phyloP scores from a whole-genome alignment of 371 early-diverging fungal genomes.

The Apophysomyces sp. region DNA sequence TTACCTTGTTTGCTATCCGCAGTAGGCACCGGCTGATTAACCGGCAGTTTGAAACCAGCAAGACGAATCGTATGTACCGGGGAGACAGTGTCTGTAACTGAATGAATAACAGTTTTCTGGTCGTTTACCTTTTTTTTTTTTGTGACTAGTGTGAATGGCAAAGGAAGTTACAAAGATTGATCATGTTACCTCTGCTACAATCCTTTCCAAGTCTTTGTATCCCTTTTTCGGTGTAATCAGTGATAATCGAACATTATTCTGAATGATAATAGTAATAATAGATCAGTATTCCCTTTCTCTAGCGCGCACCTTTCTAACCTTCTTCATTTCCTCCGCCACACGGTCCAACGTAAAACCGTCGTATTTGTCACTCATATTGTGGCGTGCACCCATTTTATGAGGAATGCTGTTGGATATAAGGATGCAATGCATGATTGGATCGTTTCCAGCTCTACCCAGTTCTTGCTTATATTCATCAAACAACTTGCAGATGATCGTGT shows the following conservation, averaged over 20 bases:
- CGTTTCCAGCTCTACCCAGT: conserved; percentile 22
- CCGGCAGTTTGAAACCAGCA: conserved; percentile 60
- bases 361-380: conserved; percentile 51
- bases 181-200: conserved; percentile 28
- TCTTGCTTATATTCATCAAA: conserved; percentile 57
- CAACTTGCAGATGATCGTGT: conserved; percentile 26
- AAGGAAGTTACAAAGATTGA: background rate
- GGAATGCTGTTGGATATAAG: conserved; percentile 57
- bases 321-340: conserved; percentile 48
- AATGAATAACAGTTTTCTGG: conserved; percentile 35
- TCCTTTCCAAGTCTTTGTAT: conserved; percentile 31
- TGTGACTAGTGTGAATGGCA: background rate
- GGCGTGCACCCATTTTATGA: conserved; percentile 42
- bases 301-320: conserved; percentile 43
- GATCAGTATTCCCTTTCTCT: background rate
- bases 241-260: conserved; percentile 50
- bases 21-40: conserved; percentile 1
- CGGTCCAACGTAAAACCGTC: conserved; percentile 42
- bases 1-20: background rate
- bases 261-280: conserved; percentile 10
- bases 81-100: conserved; percentile 34
- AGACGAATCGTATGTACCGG: conserved; percentile 49
- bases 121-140: conserved; percentile 43
- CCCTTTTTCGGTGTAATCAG: conserved; percentile 41
- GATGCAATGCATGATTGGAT: conserved; percentile 55